A percentile compares a stretch with the other conserved stretches of the same genome.
Conservation (phyloP, 2,329 filamentous ascomycete species). For the Botrytis pseudocinerea region DNA sequence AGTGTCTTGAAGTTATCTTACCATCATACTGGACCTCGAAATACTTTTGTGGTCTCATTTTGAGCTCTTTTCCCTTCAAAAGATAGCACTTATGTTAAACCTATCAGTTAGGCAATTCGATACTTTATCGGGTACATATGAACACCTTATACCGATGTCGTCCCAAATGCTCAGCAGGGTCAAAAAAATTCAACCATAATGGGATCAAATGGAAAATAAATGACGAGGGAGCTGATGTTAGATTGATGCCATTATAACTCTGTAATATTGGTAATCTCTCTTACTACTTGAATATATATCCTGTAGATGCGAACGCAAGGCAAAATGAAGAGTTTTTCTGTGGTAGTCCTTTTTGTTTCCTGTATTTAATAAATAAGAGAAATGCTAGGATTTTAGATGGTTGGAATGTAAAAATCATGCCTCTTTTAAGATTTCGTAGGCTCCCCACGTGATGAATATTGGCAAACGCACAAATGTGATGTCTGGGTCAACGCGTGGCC, state of each 20-base stretch:
- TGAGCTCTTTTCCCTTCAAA: background rate
- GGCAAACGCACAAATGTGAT: background rate
- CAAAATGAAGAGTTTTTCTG: background rate
- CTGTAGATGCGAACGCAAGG: rapidly evolving
- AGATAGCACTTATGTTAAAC: background rate
- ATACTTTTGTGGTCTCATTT: rapidly evolving
- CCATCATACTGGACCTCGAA: background rate
- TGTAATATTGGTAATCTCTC: too few species aligned
- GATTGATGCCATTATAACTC: background rate
- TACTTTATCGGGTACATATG: background rate
- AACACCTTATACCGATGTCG: background rate
- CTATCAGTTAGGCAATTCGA: background rate
- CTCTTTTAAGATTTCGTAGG: background rate
- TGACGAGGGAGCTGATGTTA: too few species aligned
- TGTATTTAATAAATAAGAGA: background rate
- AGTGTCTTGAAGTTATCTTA: too few species aligned
- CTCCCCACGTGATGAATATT: background rate
- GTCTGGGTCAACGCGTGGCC: background rate
- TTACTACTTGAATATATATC: background rate
- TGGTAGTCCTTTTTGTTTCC: background rate
- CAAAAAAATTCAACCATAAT: too few species aligned
- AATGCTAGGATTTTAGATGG: background rate
- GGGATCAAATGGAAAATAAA: too few species aligned
- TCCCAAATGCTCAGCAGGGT: background rate
- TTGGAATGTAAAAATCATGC: background rate